Percentiles rank a stretch among this genome's conserved stretches.
Evolutionary conservation across 2,329 filamentous ascomycete species (phyloP).

Genomic region (Lachnellula cervina): DNA sequence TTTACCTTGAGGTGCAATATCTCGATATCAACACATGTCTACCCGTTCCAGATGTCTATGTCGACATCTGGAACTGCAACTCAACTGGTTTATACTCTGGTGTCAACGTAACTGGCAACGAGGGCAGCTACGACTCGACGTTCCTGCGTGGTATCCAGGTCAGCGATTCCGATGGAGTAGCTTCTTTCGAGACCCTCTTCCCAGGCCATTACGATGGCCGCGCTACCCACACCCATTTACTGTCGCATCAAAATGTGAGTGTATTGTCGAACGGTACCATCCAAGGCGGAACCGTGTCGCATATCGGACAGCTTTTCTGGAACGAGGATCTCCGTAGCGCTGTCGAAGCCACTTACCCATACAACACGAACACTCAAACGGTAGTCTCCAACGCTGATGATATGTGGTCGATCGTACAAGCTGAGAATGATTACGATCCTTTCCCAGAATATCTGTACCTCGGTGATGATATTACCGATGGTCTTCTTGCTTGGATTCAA

Average conservation of each 20-base stretch:
- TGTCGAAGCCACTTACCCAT: constrained; percentile 43
- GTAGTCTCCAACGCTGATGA: constrained; percentile 48
- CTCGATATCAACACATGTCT: constrained; percentile 38
- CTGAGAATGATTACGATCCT: constrained; percentile 45
- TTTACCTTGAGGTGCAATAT: constrained; percentile 37
- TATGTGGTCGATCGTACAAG: constrained; percentile 37
- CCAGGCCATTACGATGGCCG: constrained; percentile 40
- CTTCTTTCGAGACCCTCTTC: constrained; percentile 38
- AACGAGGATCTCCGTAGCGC: constrained; percentile 47
- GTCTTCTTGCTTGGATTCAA: constrained; percentile 46
- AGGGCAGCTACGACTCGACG: constrained; percentile 27
- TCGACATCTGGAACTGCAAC: constrained; percentile 41
- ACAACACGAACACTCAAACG: constrained; percentile 37
- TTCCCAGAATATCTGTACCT: constrained; percentile 50
- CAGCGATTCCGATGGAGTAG: constrained; percentile 37
- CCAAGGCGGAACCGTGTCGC: constrained; percentile 43
- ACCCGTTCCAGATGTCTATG: constrained; percentile 33
- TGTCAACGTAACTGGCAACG: constrained; percentile 15
- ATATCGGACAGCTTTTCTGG: constrained; percentile 56
- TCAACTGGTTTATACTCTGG: constrained; percentile 37
- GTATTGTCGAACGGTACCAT: constrained; percentile 37
- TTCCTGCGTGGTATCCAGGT: constrained; percentile 39
- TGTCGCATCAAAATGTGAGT: constrained; percentile 33
- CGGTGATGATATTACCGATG: constrained; percentile 43
- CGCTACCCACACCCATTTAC: constrained; percentile 38